phyloP scores from a whole-genome alignment of 2,329 filamentous ascomycete genomes.

The Paracoccidioides lutzii region DNA sequence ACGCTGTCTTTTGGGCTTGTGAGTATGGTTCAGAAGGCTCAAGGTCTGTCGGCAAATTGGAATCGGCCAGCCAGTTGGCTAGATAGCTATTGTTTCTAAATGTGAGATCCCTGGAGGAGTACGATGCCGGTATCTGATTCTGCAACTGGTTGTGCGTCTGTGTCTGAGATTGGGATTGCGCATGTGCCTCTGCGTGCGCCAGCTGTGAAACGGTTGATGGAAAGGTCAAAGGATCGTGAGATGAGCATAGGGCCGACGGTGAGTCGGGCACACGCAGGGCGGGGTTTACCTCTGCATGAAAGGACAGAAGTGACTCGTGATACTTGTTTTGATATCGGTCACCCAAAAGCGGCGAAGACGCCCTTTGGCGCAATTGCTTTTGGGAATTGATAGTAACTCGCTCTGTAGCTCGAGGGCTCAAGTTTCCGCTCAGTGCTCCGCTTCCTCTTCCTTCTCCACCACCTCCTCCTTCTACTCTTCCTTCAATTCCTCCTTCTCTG shows the following conservation, averaged over 20 bases:
- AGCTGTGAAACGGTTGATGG: constrained; percentile 31
- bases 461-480: not conserved
- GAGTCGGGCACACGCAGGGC: constrained; percentile 29
- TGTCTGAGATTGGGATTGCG: constrained; percentile 18
- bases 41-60: not conserved
- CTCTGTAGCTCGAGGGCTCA: not conserved
- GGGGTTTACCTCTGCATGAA: constrained; percentile 24
- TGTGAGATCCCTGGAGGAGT: constrained; percentile 18
- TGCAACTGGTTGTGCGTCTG: constrained; percentile 12
- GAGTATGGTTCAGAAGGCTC: constrained; percentile 4
- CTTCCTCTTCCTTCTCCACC: not conserved
- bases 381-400: not conserved
- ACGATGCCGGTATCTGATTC: constrained; percentile 9
- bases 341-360: constrained; percentile 36
- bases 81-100: not conserved
- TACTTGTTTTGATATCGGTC: constrained; percentile 23
- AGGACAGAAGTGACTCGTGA: constrained; percentile 17
- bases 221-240: constrained; percentile 34
- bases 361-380: constrained; percentile 25
- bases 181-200: constrained; percentile 12
- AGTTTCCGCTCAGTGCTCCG: not conserved
- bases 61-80: not conserved
- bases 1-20: constrained; percentile 15
- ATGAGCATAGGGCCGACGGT: constrained; percentile 34
- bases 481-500: not conserved